These are phyloP conservation scores for Thraustotheca clavata DNA, from an alignment of 352 stramenopile species.

Conservation along the genomic window DNA sequence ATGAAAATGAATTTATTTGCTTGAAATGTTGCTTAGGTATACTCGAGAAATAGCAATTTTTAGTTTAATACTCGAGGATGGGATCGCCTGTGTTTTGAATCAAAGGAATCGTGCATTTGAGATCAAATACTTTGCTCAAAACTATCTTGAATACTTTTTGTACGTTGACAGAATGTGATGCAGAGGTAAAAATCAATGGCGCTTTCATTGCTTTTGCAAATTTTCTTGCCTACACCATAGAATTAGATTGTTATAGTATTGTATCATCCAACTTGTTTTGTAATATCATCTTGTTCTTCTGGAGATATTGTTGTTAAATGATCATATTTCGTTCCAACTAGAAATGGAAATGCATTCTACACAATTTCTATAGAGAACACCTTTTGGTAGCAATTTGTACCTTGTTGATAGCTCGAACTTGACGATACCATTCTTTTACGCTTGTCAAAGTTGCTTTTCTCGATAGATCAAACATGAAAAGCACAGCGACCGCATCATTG, in stretches of 20 bases:
- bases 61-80: slow-evolving; percentile 80
- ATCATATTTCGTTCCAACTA: slow-evolving; percentile 94
- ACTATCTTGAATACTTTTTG: slow-evolving; percentile 95
- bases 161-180: slow-evolving; percentile 92
- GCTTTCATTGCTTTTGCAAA: slow-evolving; percentile 94
- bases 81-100: slow-evolving; percentile 89
- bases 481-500: slow-evolving; percentile 90
- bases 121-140: slow-evolving; percentile 90
- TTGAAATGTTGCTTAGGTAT: no score
- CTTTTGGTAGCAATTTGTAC: slow-evolving; percentile 31
- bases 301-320: slow-evolving; percentile 84
- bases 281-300: slow-evolving; percentile 91
- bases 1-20: no score
- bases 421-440: slow-evolving; percentile 90
- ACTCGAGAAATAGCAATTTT: neutral
- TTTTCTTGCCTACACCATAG: slow-evolving; percentile 68
- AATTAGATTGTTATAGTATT: neutral
- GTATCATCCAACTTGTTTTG: slow-evolving; percentile 52
- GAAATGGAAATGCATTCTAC: slow-evolving; percentile 87
- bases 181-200: slow-evolving; percentile 90
- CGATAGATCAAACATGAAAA: slow-evolving; percentile 95
- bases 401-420: slow-evolving; percentile 88
- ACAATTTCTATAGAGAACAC: neutral
- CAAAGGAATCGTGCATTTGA: slow-evolving; percentile 90
- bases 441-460: slow-evolving; percentile 88